phyloP scores from a whole-genome alignment of 805 yeast species.

The Yamadazyma insecticola region DNA sequence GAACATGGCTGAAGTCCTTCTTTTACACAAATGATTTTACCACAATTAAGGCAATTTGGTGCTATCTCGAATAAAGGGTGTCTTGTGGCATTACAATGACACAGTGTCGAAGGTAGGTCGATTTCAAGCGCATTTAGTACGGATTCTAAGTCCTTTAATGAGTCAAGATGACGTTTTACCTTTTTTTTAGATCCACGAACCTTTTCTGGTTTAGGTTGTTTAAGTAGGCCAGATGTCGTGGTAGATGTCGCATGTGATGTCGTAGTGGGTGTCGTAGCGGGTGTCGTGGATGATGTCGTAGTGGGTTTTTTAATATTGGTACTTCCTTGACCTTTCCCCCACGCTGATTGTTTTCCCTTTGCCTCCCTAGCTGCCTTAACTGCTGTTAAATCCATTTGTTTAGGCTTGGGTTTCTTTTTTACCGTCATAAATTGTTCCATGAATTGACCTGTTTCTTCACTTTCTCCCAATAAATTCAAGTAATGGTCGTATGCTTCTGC shows the following conservation, averaged over 20 bases:
- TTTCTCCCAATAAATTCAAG: constrained; percentile 52
- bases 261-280: constrained; percentile 1
- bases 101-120: constrained; percentile 21
- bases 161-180: constrained; percentile 47
- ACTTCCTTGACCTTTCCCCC: too few species aligned
- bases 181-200: constrained; percentile 21
- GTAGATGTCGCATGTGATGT: constrained; percentile 1
- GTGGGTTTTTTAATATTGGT: too few species aligned
- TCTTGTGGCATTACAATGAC: constrained; percentile 82
- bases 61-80: constrained; percentile 88
- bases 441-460: constrained; percentile 48
- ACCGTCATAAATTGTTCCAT: constrained; percentile 40
- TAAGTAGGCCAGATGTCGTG: constrained; percentile 8
- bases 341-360: too few species aligned
- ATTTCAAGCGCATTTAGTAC: constrained; percentile 51
- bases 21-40: constrained; percentile 83
- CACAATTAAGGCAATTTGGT: constrained; percentile 93
- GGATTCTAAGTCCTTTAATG: constrained; percentile 61
- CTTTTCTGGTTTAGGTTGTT: constrained; percentile 3
- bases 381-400: too few species aligned
- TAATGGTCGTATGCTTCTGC: constrained; percentile 50
- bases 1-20: constrained; percentile 93
- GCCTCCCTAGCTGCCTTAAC: too few species aligned
- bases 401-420: constrained; percentile 16
- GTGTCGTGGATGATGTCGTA: not conserved